Conservation (phyloP, 2,329 filamentous ascomycete species). For the Curvularia hawaiiensis region DNA sequence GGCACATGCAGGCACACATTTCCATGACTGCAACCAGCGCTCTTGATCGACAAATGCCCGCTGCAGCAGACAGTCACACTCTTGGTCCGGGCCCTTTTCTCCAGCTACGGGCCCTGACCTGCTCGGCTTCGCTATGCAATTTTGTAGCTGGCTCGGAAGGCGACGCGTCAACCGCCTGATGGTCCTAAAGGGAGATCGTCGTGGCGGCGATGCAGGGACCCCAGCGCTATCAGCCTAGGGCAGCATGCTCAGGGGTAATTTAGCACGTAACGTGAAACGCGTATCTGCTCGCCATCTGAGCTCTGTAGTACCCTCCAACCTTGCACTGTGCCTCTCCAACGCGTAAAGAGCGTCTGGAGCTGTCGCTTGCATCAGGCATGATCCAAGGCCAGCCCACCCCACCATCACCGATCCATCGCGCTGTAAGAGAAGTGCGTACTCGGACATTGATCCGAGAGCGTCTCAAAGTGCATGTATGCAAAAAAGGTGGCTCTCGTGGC, state of each 20-base stretch:
- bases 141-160: neutral
- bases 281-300: slow-evolving; percentile 21
- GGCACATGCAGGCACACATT: slow-evolving; percentile 43
- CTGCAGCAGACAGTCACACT: slow-evolving; percentile 37
- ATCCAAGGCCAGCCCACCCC: slow-evolving; percentile 20
- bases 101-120: slow-evolving; percentile 6
- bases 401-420: slow-evolving; percentile 21
- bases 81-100: slow-evolving; percentile 22
- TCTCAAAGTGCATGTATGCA: slow-evolving; percentile 31
- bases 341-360: slow-evolving; percentile 32
- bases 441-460: slow-evolving; percentile 31
- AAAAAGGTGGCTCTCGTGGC: slow-evolving; percentile 3
- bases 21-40: slow-evolving; percentile 30
- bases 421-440: slow-evolving; percentile 18
- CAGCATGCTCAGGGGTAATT: slow-evolving; percentile 28
- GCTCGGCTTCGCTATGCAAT: neutral
- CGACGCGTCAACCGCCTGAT: slow-evolving; percentile 13
- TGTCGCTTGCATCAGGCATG: slow-evolving; percentile 21
- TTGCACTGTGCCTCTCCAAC: slow-evolving; percentile 10
- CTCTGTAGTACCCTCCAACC: slow-evolving; percentile 8
- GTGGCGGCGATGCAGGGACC: slow-evolving; percentile 36
- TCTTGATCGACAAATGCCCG: slow-evolving; percentile 38
- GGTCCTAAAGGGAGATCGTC: slow-evolving; percentile 35
- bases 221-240: slow-evolving; percentile 23
- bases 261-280: slow-evolving; percentile 37